Conservation (phyloP, 768 basidiomycete species). For the Leccinum truebloodii region DNA sequence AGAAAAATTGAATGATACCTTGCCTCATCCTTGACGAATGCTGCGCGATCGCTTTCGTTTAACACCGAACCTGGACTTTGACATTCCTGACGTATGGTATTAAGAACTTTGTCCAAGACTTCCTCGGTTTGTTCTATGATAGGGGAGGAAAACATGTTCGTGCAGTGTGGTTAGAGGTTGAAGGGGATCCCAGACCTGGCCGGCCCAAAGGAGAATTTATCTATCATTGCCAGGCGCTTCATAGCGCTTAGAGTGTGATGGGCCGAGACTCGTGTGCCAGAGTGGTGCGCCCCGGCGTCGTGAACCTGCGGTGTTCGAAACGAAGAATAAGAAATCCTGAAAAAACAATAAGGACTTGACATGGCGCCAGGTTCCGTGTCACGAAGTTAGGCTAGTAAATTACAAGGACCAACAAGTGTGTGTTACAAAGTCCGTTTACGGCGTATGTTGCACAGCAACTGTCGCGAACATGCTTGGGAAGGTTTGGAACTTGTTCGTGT, state of each 20-base stretch:
- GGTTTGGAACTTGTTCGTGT: too few relatives aligned
- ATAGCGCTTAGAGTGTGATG: background rate
- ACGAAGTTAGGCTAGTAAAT: too few relatives aligned
- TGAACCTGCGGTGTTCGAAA: background rate
- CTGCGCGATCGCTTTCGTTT: slow-evolving; percentile 2
- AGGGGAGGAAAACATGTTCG: slow-evolving; percentile 12
- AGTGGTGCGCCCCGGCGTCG: background rate
- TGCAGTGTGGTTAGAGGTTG: background rate
- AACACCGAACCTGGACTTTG: background rate
- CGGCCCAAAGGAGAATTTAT: slow-evolving; percentile 13
- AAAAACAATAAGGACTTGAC: background rate
- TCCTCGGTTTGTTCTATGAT: background rate
- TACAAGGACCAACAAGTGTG: background rate
- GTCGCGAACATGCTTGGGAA: too few relatives aligned
- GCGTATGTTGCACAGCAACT: too few relatives aligned
- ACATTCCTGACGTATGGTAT: background rate
- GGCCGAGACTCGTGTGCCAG: background rate
- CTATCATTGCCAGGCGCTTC: background rate
- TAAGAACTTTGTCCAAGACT: background rate
- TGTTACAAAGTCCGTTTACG: too few relatives aligned
- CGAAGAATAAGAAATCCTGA: background rate
- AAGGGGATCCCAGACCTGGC: background rate
- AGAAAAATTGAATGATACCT: slow-evolving; percentile 1
- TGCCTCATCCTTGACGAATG: slow-evolving; percentile 4
- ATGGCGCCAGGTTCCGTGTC: too few relatives aligned